Base-by-base conservation (phyloP, 1,139 yeast genomes). In the Suhomyces taliae region DNA sequence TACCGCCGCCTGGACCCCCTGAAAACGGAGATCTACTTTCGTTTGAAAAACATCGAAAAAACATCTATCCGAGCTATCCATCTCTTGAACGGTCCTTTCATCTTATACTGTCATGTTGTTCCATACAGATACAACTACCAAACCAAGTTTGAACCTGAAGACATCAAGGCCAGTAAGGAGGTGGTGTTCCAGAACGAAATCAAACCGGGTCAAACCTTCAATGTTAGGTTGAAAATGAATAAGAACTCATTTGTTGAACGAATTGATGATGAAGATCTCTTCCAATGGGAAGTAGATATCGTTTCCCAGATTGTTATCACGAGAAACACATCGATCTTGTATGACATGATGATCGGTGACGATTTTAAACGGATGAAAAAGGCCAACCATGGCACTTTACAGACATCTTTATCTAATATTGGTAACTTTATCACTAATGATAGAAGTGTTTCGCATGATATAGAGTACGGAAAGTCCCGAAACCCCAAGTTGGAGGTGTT, bases 191-290 rank as follows among this genome's bases (percentile, higher is more conserved):
- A 70, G 41, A 73, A 74, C 53, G 68, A 66, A 45, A 65, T 89
- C 33, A 81, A 80, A 47, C 90, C 96, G 1, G 90, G 88, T 10
- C 81, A 79, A 51, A 67, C 78, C 2, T 82, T 81, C 56, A 77
- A 76, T 49, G 76, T 78, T 2, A 72, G 70, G 51, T 61, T 82
- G 31, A 36, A 50, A 53, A 54, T 85, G 62, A 67, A 72, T 55
- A 75, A 81, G 27, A 82, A 79, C 71, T 53, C 77, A 62, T 50
- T 49, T 11, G 51, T 56, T 26, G 52, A 48, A 10, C 44, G 53
- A 9, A 15, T 32, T 4, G 45, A 41, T 9, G 53, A 53, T 5
- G 54, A 53, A 29, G 48, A 48, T 34, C 40, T 55, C 26, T 54
- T 55, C 38, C 57, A 48, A 36, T 62, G 66, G 66, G 54, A 54